These are phyloP conservation scores for Didymella sp. DNA, from an alignment of 2,329 filamentous ascomycete species.

Conservation along the genomic window DNA sequence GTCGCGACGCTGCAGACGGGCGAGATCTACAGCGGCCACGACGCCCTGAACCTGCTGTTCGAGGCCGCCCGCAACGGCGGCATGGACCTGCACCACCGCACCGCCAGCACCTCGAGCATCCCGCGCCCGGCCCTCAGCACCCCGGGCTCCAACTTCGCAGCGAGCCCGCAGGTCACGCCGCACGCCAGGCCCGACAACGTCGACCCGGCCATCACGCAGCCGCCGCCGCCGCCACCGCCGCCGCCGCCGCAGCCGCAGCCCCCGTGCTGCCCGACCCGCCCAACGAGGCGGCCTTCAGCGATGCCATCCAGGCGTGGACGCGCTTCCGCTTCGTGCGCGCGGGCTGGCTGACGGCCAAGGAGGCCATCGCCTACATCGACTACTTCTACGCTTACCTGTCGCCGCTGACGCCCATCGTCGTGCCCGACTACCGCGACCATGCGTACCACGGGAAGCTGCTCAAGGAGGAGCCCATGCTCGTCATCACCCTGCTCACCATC, in stretches of 20 bases:
- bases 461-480: conserved; percentile 89
- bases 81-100: conserved; percentile 56
- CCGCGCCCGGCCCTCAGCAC: conserved; percentile 48
- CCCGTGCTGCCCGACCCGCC: conserved; percentile 39
- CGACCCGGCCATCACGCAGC: conserved; percentile 43
- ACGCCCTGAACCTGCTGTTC: conserved; percentile 89
- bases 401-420: conserved; percentile 90
- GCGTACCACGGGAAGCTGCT: conserved; percentile 79
- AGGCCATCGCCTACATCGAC: conserved; percentile 91
- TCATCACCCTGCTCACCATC: conserved; percentile 89
- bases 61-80: conserved; percentile 72
- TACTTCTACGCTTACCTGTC: conserved; percentile 95
- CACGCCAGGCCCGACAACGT: conserved; percentile 37
- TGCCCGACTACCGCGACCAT: conserved; percentile 87
- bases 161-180: conserved; percentile 41
- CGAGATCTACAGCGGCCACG: conserved; percentile 88
- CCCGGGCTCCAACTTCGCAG: conserved; percentile 44
- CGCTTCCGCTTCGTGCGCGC: conserved; percentile 93
- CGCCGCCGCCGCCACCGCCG: conserved; percentile 5
- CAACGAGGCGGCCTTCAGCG: conserved; percentile 54
- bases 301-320: conserved; percentile 86
- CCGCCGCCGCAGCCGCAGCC: conserved; percentile 14
- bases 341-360: conserved; percentile 93
- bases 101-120: conserved; percentile 54
- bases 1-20: conserved; percentile 65